Conservation (phyloP, 2,329 filamentous ascomycete genomes). For the Ophiostoma sp. region DNA sequence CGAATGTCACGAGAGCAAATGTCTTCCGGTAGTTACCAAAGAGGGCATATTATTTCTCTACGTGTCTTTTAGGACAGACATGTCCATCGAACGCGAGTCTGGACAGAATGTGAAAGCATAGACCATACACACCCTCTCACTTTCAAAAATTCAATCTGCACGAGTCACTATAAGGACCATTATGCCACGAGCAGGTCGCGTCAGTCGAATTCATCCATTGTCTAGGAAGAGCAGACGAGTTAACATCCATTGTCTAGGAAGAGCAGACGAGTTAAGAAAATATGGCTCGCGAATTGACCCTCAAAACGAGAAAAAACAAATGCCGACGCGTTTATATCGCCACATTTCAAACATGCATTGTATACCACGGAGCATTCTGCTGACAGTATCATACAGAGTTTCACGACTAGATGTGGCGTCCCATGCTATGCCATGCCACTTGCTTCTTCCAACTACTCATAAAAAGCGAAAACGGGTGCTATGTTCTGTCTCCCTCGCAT, state of each 20-base stretch:
- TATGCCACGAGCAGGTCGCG: not conserved
- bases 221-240: not conserved
- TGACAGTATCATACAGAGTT: not conserved
- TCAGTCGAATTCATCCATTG: not conserved
- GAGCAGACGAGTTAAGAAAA: not conserved
- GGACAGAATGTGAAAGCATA: not conserved
- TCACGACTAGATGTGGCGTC: not conserved
- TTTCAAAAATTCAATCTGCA: not conserved
- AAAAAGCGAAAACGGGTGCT: too few relatives aligned
- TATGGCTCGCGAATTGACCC: not conserved
- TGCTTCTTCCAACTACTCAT: not conserved
- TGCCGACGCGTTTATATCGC: not conserved
- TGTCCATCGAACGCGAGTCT: not conserved
- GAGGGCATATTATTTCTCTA: not conserved
- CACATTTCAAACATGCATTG: not conserved
- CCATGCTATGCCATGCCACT: not conserved
- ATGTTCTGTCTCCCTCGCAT: too few relatives aligned
- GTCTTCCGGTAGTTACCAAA: not conserved
- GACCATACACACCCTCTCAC: not conserved
- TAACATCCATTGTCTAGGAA: not conserved
- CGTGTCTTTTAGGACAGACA: not conserved
- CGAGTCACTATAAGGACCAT: not conserved
- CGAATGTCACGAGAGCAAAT: not conserved
- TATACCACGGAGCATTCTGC: not conserved
- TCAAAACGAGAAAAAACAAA: not conserved